A percentile compares a stretch with the other conserved stretches of the same genome.
Conservation (phyloP, 192 early-diverging fungal genomes). For the Coemansia sp. region DNA sequence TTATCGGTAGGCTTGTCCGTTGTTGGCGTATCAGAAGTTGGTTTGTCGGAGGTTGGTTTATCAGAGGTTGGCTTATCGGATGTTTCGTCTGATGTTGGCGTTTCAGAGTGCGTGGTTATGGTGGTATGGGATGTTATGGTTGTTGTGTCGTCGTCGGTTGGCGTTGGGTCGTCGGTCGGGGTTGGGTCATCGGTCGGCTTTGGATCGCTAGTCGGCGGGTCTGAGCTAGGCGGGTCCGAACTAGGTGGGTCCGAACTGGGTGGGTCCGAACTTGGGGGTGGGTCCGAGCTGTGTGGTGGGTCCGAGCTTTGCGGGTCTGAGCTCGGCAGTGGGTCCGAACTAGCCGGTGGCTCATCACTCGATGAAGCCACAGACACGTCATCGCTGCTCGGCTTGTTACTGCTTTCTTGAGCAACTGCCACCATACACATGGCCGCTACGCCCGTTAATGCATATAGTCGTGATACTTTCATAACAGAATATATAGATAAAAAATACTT, state of each 20-base stretch:
- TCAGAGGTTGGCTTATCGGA: neutral
- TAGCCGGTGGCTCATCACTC: neutral
- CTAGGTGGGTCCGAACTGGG: neutral
- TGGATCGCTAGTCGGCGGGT: neutral
- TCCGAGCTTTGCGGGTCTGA: neutral
- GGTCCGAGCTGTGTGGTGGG: neutral
- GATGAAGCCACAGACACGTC: neutral
- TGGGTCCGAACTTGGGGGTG: neutral
- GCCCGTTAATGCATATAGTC: neutral
- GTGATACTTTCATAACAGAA: neutral
- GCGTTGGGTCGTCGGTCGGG: neutral
- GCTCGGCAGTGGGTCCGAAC: neutral
- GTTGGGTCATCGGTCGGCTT: neutral
- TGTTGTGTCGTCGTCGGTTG: neutral
- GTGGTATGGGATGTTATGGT: constrained; percentile 3
- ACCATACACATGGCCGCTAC: neutral
- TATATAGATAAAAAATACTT: neutral
- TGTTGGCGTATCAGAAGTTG: neutral
- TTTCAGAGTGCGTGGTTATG: neutral
- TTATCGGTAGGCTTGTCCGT: neutral
- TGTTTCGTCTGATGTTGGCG: neutral
- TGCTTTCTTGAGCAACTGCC: neutral
- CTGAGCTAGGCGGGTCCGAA: neutral
- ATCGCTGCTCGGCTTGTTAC: neutral
- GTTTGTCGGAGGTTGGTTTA: neutral